Evolutionary conservation across 1,139 yeast genomes (phyloP).

Genomic region (Saccharomyces hybrid): DNA sequence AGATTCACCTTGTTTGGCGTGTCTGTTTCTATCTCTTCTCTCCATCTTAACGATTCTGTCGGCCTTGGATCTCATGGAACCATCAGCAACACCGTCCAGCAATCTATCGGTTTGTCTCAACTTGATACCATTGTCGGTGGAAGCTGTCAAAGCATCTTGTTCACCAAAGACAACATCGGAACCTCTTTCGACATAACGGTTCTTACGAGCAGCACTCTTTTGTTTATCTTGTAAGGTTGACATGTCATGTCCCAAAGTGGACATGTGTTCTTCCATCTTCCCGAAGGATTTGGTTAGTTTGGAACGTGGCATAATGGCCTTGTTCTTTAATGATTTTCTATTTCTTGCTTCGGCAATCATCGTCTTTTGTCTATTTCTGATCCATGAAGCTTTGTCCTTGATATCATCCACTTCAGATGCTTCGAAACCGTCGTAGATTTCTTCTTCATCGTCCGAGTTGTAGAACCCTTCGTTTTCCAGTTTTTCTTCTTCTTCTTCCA

Average conservation of each 20-base stretch:
- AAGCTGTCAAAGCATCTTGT: conserved; percentile 30
- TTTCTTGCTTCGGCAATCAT: conserved; percentile 86
- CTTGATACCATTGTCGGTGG: conserved; percentile 35
- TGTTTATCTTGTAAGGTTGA: conserved; percentile 48
- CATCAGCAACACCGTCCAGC: conserved; percentile 78
- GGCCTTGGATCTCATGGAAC: conserved; percentile 75
- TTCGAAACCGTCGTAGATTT: conserved; percentile 67
- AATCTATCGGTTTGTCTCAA: conserved; percentile 69
- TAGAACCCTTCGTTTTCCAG: conserved; percentile 92
- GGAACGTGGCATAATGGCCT: conserved; percentile 90
- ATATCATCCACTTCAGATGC: conserved; percentile 66
- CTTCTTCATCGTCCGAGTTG: conserved; percentile 78
- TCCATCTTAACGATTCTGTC: conserved; percentile 81
- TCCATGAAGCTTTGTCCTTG: conserved; percentile 86
- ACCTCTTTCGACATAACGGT: conserved; percentile 50
- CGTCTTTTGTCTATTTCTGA: conserved; percentile 86
- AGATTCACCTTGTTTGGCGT: conserved; percentile 91
- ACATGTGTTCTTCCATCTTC: conserved; percentile 84
- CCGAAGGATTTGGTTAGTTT: conserved; percentile 66
- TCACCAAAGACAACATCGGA: conserved; percentile 59
- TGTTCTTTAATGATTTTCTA: conserved; percentile 81
- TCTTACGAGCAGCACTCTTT: conserved; percentile 36
- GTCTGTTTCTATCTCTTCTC: conserved; percentile 88
- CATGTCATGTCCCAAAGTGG: conserved; percentile 83
- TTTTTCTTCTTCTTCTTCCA: conserved; percentile 94